A percentile compares a stretch with the other conserved stretches of the same genome.
These are phyloP conservation scores for Scleromitrula shiraiana DNA, from an alignment of 2,329 filamentous ascomycete genomes.

Conservation along the genomic window DNA sequence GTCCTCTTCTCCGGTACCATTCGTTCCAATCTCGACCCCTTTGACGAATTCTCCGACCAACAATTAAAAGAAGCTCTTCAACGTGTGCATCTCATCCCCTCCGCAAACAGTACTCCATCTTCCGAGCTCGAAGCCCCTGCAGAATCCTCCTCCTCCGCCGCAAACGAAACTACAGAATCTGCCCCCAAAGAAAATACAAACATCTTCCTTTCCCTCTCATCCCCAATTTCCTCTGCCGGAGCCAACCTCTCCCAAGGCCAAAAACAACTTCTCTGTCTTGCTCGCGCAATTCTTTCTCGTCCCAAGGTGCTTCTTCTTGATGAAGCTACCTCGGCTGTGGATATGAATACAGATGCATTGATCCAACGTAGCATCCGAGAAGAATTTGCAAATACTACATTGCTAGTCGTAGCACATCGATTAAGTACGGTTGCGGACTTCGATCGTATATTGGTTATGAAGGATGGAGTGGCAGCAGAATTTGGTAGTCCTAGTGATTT, in stretches of 20 bases:
- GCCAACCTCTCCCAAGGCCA: conserved; percentile 68
- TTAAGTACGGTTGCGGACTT: conserved; percentile 70
- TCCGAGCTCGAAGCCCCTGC: not conserved
- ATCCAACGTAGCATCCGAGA: conserved; percentile 67
- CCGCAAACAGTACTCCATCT: not conserved
- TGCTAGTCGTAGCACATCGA: conserved; percentile 66
- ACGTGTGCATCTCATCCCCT: conserved; percentile 72
- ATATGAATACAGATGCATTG: conserved; percentile 64
- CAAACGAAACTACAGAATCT: not conserved
- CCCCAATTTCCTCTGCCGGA: conserved; percentile 59
- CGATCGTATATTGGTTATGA: conserved; percentile 66
- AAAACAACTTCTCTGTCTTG: conserved; percentile 64
- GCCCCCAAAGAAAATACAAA: conserved; percentile 48
- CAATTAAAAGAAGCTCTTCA: conserved; percentile 77
- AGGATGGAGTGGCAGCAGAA: conserved; percentile 58
- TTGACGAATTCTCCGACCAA: conserved; percentile 74
- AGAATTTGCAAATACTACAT: conserved; percentile 59
- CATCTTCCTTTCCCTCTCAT: conserved; percentile 53
- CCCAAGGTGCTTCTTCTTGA: conserved; percentile 71
- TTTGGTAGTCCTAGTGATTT: conserved; percentile 56
- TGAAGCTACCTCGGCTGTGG: conserved; percentile 68
- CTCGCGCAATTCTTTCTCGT: conserved; percentile 59
- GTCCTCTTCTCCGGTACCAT: conserved; percentile 84
- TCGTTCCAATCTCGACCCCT: conserved; percentile 84
- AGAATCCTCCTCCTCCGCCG: conserved; percentile 4